A percentile compares a stretch with the other conserved stretches of the same genome.
Conservation (phyloP, 2,329 filamentous ascomycete species). For the Sporothrix pallida region DNA sequence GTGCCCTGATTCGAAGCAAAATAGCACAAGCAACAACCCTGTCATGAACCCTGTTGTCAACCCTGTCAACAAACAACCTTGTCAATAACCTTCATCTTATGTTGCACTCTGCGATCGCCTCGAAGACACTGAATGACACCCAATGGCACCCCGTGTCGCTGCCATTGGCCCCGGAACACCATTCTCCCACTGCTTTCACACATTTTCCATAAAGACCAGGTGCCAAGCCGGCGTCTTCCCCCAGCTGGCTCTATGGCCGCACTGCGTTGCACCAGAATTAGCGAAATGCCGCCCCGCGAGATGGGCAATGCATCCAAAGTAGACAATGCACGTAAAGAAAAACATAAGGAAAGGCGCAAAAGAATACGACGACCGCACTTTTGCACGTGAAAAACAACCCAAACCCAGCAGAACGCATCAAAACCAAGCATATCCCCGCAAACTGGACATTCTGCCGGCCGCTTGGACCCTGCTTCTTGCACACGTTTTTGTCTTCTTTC, state of each 20-base stretch:
- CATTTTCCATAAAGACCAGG: background rate
- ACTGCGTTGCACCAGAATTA: constrained; percentile 10
- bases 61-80: too few species aligned
- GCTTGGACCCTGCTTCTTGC: background rate
- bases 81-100: background rate
- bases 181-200: too few species aligned
- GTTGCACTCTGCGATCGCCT: background rate
- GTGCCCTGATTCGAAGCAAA: too few species aligned
- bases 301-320: constrained; percentile 1
- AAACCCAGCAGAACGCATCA: too few species aligned
- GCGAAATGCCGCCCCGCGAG: background rate
- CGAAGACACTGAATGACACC: too few species aligned
- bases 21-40: background rate
- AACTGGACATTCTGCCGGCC: background rate
- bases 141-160: constrained; percentile 9
- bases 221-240: constrained; percentile 15
- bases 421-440: background rate
- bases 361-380: background rate
- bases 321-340: too few species aligned
- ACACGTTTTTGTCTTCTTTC: too few species aligned
- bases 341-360: too few species aligned
- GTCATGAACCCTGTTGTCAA: too few species aligned
- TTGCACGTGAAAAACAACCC: background rate
- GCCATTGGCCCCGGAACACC: background rate
- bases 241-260: background rate